Percentiles rank a stretch among this genome's conserved stretches.
Conservation (phyloP, 495 filamentous ascomycete genomes). For the Schizothecium vesticola region DNA sequence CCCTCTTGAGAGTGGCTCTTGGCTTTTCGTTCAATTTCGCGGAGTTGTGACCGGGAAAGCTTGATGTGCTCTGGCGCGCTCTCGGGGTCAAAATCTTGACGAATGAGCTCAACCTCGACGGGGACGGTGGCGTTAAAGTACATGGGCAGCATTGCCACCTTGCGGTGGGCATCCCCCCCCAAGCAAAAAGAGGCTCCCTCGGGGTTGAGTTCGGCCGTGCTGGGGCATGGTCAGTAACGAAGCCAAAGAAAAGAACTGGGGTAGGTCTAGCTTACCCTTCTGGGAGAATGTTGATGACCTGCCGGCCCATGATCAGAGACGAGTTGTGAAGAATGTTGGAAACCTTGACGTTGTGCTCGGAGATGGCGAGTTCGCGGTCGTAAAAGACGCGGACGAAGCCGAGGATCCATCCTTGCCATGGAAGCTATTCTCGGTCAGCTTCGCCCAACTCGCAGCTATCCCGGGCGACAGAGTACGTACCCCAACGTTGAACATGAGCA, state of each 20-base stretch:
- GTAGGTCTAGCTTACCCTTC: slow-evolving; percentile 64
- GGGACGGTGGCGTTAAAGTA: slow-evolving; percentile 89
- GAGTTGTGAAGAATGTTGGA: slow-evolving; percentile 80
- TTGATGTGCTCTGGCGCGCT: slow-evolving; percentile 71
- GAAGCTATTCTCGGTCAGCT: slow-evolving; percentile 47
- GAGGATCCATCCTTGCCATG: slow-evolving; percentile 59
- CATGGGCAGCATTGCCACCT: slow-evolving; percentile 67
- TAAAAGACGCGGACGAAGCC: slow-evolving; percentile 70
- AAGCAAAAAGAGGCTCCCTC: slow-evolving; percentile 71
- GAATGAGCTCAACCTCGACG: slow-evolving; percentile 74
- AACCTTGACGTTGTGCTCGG: slow-evolving; percentile 81
- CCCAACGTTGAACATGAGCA: slow-evolving; percentile 88
- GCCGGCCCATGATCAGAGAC: slow-evolving; percentile 87
- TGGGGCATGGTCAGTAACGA: slow-evolving; percentile 31
- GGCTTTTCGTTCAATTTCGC: slow-evolving; percentile 55
- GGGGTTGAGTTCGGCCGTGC: slow-evolving; percentile 83
- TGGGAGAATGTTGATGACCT: slow-evolving; percentile 93
- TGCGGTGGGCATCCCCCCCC: slow-evolving; percentile 45
- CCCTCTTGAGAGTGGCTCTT: slow-evolving; percentile 44
- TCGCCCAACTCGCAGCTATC: neutral
- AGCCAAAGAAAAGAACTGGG: neutral
- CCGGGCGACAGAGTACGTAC: slow-evolving; percentile 38
- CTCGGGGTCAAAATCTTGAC: slow-evolving; percentile 70
- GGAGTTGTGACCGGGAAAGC: slow-evolving; percentile 51
- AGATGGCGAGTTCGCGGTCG: slow-evolving; percentile 84